Evolutionary conservation across 2,329 filamentous ascomycete genomes (phyloP).

Genomic region (Xylaria sp.): DNA sequence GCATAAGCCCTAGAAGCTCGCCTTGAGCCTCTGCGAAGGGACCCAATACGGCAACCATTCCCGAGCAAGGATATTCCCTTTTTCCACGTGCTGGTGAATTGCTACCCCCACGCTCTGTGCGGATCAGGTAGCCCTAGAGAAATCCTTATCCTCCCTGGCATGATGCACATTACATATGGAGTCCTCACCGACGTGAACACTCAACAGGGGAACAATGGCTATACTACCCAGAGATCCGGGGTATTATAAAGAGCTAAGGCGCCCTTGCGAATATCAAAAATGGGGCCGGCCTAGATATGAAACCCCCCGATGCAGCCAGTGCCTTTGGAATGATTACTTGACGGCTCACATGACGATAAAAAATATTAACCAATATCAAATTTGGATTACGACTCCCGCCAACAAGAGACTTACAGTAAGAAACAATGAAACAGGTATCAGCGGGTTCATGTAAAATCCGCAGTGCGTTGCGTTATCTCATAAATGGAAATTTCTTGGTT

Average conservation of each 20-base stretch:
- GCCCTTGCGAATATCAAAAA: not conserved
- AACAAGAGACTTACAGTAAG: too few relatives aligned
- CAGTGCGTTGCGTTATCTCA: too few relatives aligned
- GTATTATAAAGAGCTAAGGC: not conserved
- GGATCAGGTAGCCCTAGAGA: slow-evolving; percentile 15
- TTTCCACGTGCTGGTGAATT: not conserved
- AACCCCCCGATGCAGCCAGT: not conserved
- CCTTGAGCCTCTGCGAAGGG: not conserved
- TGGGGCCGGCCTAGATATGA: not conserved
- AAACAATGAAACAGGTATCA: too few relatives aligned
- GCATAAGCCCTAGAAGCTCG: not conserved
- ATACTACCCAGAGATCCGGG: slow-evolving; percentile 6
- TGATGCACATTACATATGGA: not conserved
- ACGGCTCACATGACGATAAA: not conserved
- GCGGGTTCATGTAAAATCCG: too few relatives aligned
- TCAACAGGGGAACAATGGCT: not conserved
- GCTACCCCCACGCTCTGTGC: slow-evolving; percentile 24
- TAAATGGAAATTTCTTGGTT: too few relatives aligned
- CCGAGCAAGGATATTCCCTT: slow-evolving; percentile 11
- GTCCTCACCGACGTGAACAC: slow-evolving; percentile 5
- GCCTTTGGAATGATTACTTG: not conserved
- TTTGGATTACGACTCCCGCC: too few relatives aligned
- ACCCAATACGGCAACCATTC: not conserved
- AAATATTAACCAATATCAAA: not conserved
- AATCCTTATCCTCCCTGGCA: slow-evolving; percentile 14